phyloP scores from a whole-genome alignment of 495 filamentous ascomycete species.

The Sporormia fimetaria region DNA sequence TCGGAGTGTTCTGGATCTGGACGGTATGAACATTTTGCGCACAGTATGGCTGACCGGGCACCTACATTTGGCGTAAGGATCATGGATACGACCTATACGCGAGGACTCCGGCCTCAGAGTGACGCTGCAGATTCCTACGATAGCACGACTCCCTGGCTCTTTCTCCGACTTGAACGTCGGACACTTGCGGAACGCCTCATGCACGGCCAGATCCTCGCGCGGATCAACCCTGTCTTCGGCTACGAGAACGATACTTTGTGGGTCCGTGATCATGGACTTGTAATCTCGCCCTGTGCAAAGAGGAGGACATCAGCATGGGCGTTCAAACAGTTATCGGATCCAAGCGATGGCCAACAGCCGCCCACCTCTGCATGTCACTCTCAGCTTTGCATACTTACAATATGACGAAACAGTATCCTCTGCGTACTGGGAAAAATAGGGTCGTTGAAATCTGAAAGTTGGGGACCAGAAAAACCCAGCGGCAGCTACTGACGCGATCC shows the following conservation, averaged over 20 bases:
- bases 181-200: slow-evolving; percentile 9
- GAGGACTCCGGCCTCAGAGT: slow-evolving; percentile 7
- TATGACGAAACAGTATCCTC: slow-evolving; percentile 19
- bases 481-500: slow-evolving; percentile 19
- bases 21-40: no score
- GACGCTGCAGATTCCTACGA: slow-evolving; percentile 16
- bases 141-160: no score
- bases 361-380: no score
- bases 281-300: no score
- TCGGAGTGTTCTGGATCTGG: no score
- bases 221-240: slow-evolving; percentile 8
- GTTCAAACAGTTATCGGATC: no score
- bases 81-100: no score
- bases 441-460: slow-evolving; percentile 19
- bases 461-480: slow-evolving; percentile 22
- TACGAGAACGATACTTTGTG: slow-evolving; percentile 12
- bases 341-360: no score
- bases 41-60: no score
- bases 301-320: no score
- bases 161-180: slow-evolving; percentile 4
- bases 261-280: slow-evolving; percentile 8
- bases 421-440: slow-evolving; percentile 12
- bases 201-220: slow-evolving; percentile 1
- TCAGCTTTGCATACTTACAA: no score
- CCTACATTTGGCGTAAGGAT: no score